Evolutionary conservation across 352 stramenopile genomes (phyloP), one percentile per base, ranked within the genome.

Genomic region (Phytopythium delawarense): DNA sequence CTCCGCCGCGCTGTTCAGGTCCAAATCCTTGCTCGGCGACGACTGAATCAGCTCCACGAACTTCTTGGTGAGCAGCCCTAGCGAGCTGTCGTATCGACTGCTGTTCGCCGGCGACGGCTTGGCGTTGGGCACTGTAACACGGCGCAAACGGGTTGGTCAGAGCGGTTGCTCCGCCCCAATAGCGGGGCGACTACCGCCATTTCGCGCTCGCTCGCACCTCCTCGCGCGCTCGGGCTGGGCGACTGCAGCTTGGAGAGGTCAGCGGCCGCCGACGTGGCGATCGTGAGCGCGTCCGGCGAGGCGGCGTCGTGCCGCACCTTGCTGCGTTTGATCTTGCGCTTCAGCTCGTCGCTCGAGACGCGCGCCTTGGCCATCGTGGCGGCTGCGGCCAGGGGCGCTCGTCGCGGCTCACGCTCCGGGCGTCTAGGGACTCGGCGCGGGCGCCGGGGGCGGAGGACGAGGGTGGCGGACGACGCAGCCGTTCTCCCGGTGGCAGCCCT

Each of bases 1-100:
- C 48, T 82, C 64, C 1, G 94, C 95, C 9, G 97, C 96, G 57
- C 84, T 87, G 64, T 99, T 99, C 45, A 99, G 72, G 71, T 99
- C 96, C 42, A 99, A 74, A 61, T 95, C 90, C 12, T 91, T 94
- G 20, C 84, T 90, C 20, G 88, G 81, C 1, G 81, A 82, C 50
- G 76, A 88, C 71, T 97, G 86, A 48, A 99, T 96, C 48, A 99
- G 77, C 42, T 97, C 86, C 25, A 99, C 92, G 75, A 99, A 99
- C 64, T 98, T 97, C 65, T 98, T 98, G 2, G 97, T 99, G 34
- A 99, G 76, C 37, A 98, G 56, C 5, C 96, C 96, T 16, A 99
- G 80, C 6, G 95, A 98, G 54, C 89, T 98, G 78, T 99, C 96
- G 67, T 98, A 99, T 72, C 96, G 79, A n/a, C 54, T 60, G 37